Evolutionary conservation across 352 stramenopile genomes (phyloP).

Genomic region (Globisporangium ultimum): DNA sequence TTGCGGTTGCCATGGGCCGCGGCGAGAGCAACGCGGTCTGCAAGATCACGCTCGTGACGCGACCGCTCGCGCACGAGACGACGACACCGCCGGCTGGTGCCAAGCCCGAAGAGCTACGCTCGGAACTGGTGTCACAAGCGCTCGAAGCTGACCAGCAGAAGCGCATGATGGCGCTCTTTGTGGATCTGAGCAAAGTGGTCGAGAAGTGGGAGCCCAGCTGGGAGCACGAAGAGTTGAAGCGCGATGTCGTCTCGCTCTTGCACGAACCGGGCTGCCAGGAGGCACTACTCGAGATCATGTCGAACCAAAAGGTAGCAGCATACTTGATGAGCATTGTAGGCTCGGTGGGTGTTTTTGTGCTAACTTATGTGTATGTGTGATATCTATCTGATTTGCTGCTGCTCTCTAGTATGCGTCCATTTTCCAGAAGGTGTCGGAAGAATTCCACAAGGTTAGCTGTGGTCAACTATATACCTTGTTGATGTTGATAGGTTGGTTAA

Average conservation of each 20-base stretch:
- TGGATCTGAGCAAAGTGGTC: constrained; percentile 72
- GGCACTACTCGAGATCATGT: constrained; percentile 61
- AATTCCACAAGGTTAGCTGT: constrained; percentile 42
- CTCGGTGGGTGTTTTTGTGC: not conserved
- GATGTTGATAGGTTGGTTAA: not conserved
- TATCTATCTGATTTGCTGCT: not conserved
- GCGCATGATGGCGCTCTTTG: constrained; percentile 66
- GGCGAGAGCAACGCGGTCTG: constrained; percentile 43
- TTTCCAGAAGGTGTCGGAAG: constrained; percentile 58
- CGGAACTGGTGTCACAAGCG: constrained; percentile 32
- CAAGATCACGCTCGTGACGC: constrained; percentile 66
- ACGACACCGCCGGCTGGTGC: constrained; percentile 17
- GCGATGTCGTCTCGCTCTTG: constrained; percentile 64
- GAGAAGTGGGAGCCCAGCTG: constrained; percentile 63
- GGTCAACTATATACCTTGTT: not conserved
- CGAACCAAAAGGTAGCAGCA: not conserved
- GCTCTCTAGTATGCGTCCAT: constrained; percentile 42
- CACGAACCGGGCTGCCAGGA: constrained; percentile 76
- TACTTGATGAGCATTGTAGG: not conserved
- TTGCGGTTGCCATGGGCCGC: constrained; percentile 43
- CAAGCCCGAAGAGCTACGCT: constrained; percentile 16
- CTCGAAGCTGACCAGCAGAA: constrained; percentile 54
- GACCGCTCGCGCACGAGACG: constrained; percentile 12
- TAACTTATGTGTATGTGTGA: constrained; percentile 1
- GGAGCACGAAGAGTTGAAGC: constrained; percentile 63